phyloP scores from a whole-genome alignment of 2,329 filamentous ascomycete genomes.

The Aspergillus ibericus region DNA sequence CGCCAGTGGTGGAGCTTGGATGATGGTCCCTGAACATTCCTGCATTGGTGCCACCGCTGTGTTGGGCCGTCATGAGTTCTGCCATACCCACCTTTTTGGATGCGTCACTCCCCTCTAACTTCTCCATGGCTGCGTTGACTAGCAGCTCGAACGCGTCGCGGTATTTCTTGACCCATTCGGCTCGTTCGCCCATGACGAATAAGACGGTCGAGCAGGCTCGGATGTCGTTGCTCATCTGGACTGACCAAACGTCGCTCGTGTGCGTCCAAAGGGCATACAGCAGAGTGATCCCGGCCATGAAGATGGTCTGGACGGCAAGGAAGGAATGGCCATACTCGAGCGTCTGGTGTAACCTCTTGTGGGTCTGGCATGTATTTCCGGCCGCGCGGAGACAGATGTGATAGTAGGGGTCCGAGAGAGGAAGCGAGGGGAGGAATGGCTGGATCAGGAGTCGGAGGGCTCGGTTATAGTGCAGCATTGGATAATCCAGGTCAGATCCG shows the following conservation, averaged over 20 bases:
- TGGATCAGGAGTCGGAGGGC: constrained; percentile 53
- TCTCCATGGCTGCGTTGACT: constrained; percentile 50
- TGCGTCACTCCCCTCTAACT: constrained; percentile 41
- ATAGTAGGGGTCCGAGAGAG: constrained; percentile 50
- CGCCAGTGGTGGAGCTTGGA: background rate
- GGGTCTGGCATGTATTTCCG: constrained; percentile 39
- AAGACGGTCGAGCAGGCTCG: constrained; percentile 52
- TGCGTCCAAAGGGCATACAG: constrained; percentile 44
- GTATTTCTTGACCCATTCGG: constrained; percentile 50
- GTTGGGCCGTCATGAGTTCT: constrained; percentile 43
- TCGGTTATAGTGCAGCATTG: constrained; percentile 53
- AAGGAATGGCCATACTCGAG: constrained; percentile 43
- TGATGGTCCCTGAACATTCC: constrained; percentile 18
- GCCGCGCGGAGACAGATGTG: constrained; percentile 41
- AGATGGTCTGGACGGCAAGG: constrained; percentile 40
- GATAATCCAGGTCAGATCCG: constrained; percentile 48
- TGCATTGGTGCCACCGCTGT: constrained; percentile 12
- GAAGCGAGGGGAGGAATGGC: constrained; percentile 51
- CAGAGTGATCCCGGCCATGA: constrained; percentile 40
- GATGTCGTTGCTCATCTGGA: constrained; percentile 51
- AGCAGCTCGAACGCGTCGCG: constrained; percentile 51
- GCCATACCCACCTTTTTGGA: constrained; percentile 39
- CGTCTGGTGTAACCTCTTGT: constrained; percentile 40
- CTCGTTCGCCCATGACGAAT: constrained; percentile 53
- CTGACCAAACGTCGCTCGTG: constrained; percentile 49